Evolutionary conservation across 169 alveolate genomes (phyloP).

Genomic region (Plasmodium inui): DNA sequence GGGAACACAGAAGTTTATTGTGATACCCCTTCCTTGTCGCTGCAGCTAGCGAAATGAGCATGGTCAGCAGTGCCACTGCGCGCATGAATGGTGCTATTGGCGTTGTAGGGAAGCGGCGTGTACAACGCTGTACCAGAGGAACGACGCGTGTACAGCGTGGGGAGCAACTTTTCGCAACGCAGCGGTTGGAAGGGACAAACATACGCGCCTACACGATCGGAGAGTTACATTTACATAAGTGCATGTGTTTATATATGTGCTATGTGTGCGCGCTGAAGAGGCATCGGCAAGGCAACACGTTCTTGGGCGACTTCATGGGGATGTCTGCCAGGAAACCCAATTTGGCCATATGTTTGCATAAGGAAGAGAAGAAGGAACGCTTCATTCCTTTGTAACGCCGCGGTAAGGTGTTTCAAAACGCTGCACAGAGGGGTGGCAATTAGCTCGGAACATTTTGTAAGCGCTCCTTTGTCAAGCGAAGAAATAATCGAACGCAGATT

Average conservation of each 20-base stretch:
- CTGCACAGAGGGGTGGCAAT: background rate
- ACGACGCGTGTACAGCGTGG: background rate
- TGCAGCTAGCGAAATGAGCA: slow-evolving; percentile 31
- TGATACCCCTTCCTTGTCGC: slow-evolving; percentile 23
- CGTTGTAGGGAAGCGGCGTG: background rate
- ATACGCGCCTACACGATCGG: background rate
- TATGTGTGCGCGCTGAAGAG: background rate
- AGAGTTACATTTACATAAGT: background rate
- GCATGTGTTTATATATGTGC: background rate
- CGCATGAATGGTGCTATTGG: slow-evolving; percentile 19
- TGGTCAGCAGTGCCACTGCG: slow-evolving; percentile 13
- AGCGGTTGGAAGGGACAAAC: background rate
- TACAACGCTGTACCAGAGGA: background rate
- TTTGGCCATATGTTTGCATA: background rate
- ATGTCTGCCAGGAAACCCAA: background rate
- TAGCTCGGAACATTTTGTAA: background rate
- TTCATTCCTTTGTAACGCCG: background rate
- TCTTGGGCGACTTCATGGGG: background rate
- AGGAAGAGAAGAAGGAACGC: background rate
- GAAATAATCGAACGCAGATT: background rate
- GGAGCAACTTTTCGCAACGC: background rate
- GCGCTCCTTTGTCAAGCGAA: background rate
- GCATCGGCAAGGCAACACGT: background rate
- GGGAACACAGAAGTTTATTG: background rate
- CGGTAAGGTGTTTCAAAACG: background rate